phyloP scores from a whole-genome alignment of 495 filamentous ascomycete genomes.

The Cetradonia linearis region DNA sequence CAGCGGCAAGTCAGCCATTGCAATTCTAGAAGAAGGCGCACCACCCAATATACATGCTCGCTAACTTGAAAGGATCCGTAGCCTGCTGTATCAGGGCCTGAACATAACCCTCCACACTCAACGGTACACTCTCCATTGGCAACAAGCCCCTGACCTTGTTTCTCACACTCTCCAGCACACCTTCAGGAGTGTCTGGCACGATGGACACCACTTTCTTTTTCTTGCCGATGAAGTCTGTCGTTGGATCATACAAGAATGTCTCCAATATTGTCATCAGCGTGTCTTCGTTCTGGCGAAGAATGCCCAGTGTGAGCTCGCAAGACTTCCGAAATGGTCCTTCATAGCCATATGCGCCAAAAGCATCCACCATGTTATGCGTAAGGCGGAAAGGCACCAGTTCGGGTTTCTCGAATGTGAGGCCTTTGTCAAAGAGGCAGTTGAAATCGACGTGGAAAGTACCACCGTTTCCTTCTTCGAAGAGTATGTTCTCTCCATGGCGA shows the following conservation, averaged over 20 bases:
- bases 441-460: constrained; percentile 97
- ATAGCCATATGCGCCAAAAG: constrained; percentile 86
- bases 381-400: constrained; percentile 95
- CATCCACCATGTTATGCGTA: constrained; percentile 96
- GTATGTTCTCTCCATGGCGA: constrained; percentile 95
- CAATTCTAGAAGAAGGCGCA: constrained; percentile 78
- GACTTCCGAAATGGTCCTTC: constrained; percentile 87
- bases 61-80: constrained; percentile 61
- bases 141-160: constrained; percentile 79
- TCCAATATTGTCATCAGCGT: constrained; percentile 94
- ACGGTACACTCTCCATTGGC: constrained; percentile 73
- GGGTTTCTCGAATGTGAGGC: constrained; percentile 87
- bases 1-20: no score
- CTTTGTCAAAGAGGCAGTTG: constrained; percentile 99
- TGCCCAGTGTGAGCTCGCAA: constrained; percentile 72
- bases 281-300: constrained; percentile 86
- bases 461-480: constrained; percentile 88
- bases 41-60: constrained; percentile 97
- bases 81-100: constrained; percentile 84
- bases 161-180: constrained; percentile 79
- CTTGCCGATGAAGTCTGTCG: constrained; percentile 82
- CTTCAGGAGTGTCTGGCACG: constrained; percentile 77
- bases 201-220: constrained; percentile 48
- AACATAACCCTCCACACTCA: constrained; percentile 92
- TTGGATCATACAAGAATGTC: constrained; percentile 93